phyloP scores from a whole-genome alignment of 768 basidiomycete species.

The Suillus cothurnatus region DNA sequence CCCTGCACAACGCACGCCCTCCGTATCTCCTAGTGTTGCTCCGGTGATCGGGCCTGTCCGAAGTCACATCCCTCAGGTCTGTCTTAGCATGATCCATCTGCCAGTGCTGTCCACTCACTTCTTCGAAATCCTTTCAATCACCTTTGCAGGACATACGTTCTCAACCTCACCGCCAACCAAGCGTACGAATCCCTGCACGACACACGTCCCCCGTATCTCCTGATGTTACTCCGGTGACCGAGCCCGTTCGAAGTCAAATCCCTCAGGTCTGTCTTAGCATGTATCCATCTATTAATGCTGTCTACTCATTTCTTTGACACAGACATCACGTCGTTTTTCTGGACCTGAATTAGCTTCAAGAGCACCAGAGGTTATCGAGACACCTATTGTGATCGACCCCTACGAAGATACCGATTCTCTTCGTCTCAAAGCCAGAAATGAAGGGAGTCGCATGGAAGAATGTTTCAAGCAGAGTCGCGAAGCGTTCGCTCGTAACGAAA shows the following conservation, averaged over 20 bases:
- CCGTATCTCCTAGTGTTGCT: no score
- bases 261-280: background rate
- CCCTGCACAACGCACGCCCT: no score
- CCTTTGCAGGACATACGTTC: background rate
- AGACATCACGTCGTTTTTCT: background rate
- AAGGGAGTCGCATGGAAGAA: slow-evolving; percentile 70
- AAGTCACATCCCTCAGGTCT: no score
- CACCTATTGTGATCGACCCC: background rate
- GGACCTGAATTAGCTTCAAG: background rate
- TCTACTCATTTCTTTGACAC: background rate
- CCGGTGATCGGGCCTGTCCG: no score
- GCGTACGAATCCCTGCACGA: background rate
- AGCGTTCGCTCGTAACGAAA: slow-evolving; percentile 69
- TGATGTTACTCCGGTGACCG: background rate
- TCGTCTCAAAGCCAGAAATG: slow-evolving; percentile 67
- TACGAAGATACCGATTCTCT: slow-evolving; percentile 50
- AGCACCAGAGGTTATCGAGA: background rate
- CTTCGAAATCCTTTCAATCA: no score
- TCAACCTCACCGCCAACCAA: background rate
- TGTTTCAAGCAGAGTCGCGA: slow-evolving; percentile 66
- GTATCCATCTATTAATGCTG: background rate
- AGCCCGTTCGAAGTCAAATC: background rate
- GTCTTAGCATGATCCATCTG: no score
- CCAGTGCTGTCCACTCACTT: no score
- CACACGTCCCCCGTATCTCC: no score